A percentile compares a stretch with the other conserved stretches of the same genome.
Conservation (phyloP, 148 eudicot species). For the Arctostaphylos glauca region DNA sequence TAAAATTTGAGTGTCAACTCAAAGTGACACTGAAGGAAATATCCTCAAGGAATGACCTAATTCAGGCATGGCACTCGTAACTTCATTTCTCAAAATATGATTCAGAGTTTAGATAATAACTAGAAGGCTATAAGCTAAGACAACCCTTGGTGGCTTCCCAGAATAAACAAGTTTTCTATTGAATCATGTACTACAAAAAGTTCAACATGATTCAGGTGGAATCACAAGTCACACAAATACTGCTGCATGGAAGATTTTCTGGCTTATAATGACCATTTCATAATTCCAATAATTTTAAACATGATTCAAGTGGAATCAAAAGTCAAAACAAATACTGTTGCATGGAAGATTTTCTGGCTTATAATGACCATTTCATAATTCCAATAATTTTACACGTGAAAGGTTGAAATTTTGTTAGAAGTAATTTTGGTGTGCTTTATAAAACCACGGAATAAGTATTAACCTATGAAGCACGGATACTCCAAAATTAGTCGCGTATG, state of each 20-base stretch:
- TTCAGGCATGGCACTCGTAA: neutral
- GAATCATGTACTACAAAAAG: neutral
- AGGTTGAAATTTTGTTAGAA: too few relatives aligned
- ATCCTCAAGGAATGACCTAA: neutral
- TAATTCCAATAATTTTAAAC: too few relatives aligned
- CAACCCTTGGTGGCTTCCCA: neutral
- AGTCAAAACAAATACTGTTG: neutral
- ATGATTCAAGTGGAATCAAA: too few relatives aligned
- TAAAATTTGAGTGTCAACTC: neutral
- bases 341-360: neutral
- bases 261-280: neutral
- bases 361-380: neutral
- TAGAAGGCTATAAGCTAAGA: neutral
- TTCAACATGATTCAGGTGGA: neutral
- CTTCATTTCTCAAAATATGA: neutral
- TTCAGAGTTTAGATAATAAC: neutral
- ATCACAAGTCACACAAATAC: neutral
- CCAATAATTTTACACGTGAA: neutral
- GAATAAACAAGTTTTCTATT: neutral
- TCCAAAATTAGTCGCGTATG: too few relatives aligned
- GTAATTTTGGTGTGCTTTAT: neutral
- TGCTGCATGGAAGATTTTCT: neutral
- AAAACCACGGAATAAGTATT: neutral
- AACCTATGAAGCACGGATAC: too few relatives aligned
- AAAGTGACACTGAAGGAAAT: neutral